Evolutionary conservation across 116 monocot species (phyloP).

Genomic region (Phalaenopsis hybrid): DNA sequence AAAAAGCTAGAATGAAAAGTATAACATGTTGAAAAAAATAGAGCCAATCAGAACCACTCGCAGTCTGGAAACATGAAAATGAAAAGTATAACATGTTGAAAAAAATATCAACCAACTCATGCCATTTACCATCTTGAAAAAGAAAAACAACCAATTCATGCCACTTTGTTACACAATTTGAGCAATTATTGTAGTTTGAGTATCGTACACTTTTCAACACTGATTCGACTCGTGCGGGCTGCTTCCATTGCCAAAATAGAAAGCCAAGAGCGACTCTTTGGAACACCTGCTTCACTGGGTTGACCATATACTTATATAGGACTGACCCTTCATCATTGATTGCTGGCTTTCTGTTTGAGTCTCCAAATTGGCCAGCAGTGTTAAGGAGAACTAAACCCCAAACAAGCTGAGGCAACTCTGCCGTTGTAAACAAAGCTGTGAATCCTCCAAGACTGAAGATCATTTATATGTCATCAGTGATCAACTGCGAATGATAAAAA

Average conservation of each 20-base stretch:
- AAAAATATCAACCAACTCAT: neutral
- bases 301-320: slow-evolving; percentile 47
- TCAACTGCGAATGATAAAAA: neutral
- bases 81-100: too few relatives aligned
- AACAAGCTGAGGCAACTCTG: slow-evolving; percentile 54
- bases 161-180: neutral
- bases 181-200: neutral
- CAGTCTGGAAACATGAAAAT: too few relatives aligned
- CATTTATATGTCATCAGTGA: slow-evolving; percentile 3
- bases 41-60: too few relatives aligned
- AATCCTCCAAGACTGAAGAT: slow-evolving; percentile 89
- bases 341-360: slow-evolving; percentile 17
- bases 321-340: slow-evolving; percentile 26
- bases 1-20: too few relatives aligned
- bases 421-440: slow-evolving; percentile 76
- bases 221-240: slow-evolving; percentile 73
- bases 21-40: too few relatives aligned
- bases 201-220: slow-evolving; percentile 76
- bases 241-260: slow-evolving; percentile 96
- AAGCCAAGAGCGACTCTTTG: slow-evolving; percentile 67
- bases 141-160: neutral
- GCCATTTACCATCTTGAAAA: neutral
- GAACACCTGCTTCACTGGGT: slow-evolving; percentile 68
- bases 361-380: slow-evolving; percentile 87
- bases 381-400: slow-evolving; percentile 73